A percentile compares a stretch with the other conserved stretches of the same genome.
phyloP scores from a whole-genome alignment of 2,329 filamentous ascomycete genomes.

The Exophiala spinifera region DNA sequence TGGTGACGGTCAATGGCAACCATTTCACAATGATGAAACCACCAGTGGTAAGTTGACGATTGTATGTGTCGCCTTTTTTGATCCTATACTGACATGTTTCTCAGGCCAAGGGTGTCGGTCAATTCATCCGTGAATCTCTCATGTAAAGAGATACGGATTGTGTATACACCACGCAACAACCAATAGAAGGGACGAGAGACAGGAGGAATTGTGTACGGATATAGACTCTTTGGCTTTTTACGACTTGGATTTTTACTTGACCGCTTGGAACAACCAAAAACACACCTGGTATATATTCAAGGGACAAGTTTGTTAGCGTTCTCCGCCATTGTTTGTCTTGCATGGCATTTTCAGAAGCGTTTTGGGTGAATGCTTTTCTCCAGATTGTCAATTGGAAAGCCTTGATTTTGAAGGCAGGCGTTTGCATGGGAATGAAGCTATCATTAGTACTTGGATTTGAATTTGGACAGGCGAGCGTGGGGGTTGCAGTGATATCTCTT shows the following conservation, averaged over 20 bases:
- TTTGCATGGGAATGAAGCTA: not conserved
- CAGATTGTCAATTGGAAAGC: not conserved
- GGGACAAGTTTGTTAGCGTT: conserved; percentile 13
- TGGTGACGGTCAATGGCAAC: conserved; percentile 36
- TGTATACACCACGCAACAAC: conserved; percentile 7
- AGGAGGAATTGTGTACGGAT: conserved; percentile 7
- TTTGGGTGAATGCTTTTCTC: not conserved
- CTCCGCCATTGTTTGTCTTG: conserved; percentile 2
- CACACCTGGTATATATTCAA: conserved; percentile 10
- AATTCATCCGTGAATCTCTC: conserved; percentile 29
- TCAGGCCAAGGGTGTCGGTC: conserved; percentile 29
- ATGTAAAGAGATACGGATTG: too few species aligned
- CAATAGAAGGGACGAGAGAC: conserved; percentile 14
- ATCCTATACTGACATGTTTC: conserved; percentile 12
- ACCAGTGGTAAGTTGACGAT: conserved; percentile 30
- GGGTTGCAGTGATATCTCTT: too few species aligned
- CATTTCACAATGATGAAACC: conserved; percentile 43
- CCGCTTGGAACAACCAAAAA: not conserved
- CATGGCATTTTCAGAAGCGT: conserved; percentile 25
- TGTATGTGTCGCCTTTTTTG: not conserved
- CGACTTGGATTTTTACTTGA: not conserved
- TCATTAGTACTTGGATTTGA: not conserved
- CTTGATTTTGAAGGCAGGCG: not conserved
- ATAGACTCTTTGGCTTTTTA: conserved; percentile 15
- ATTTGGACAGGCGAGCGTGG: too few species aligned